These are phyloP conservation scores for Neurospora sp. DNA, from an alignment of 495 filamentous ascomycete species.

Conservation along the genomic window DNA sequence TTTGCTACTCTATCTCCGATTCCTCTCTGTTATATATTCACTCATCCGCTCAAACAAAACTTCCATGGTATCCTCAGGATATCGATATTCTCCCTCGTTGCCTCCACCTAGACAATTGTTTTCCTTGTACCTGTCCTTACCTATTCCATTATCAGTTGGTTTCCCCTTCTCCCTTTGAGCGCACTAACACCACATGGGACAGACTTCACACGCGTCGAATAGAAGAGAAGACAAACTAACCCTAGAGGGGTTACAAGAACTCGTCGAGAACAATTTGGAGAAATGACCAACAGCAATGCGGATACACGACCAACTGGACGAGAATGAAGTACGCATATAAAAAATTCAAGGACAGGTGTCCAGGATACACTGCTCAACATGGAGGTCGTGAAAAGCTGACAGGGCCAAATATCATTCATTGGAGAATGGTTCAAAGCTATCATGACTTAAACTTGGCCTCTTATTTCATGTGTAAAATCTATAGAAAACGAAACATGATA, in stretches of 20 bases:
- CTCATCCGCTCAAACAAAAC: background rate
- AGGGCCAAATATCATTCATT: background rate
- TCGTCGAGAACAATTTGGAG: background rate
- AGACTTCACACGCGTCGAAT: background rate
- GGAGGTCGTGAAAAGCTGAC: background rate
- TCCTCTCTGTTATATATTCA: background rate
- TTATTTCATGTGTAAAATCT: background rate
- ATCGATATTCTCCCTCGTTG: background rate
- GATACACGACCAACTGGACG: background rate
- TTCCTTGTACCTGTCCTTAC: background rate
- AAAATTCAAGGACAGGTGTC: background rate
- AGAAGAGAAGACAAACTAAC: background rate
- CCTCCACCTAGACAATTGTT: background rate
- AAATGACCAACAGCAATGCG: background rate
- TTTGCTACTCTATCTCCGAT: background rate
- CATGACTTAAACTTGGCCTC: background rate
- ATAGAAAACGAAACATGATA: background rate
- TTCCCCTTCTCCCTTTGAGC: background rate
- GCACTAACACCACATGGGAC: background rate
- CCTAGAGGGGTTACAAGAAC: background rate
- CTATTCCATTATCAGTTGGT: background rate
- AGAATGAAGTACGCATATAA: background rate
- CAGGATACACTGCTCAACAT: background rate
- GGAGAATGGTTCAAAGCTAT: background rate
- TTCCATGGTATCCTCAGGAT: background rate